Base-by-base conservation (phyloP, 179 eudicot genomes). In the Beta macrorhiza region DNA sequence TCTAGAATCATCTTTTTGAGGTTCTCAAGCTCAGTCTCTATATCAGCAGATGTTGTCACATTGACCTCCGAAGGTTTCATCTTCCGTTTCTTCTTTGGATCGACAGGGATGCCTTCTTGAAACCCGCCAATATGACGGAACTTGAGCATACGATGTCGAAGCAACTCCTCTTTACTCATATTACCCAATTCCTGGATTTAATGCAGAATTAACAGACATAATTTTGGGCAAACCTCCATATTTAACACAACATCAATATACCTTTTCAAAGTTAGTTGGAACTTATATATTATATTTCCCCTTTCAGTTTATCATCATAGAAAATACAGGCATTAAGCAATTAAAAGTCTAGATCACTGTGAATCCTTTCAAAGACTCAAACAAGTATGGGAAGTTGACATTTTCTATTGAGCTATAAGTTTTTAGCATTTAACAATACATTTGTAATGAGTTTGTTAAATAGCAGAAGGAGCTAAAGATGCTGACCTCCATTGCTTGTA, bases 401-500 rank as follows among this genome's bases (percentile, higher is more conserved):
- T n/a, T 58, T 58, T 17, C n/a, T 58, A 5, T 4, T 58, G 62
- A 58, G n/a, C 62, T 58, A 58, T 5, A 58, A 16, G 62, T 58
- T 5, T 0, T 15, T 58, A 64, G 8, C 13, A 64, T 20, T 12
- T 13, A 5, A 25, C 29, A 7, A 25, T 10, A 25, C 14, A 64
- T 37, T 37, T 37, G 2, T 37, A 2, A 37, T 0, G 3, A 37
- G 42, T 2, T 37, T 37, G 3, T 37, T 37, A 37, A 1, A 37
- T 37, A 20, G 16, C 25, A 64, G 14, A 64, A 64, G 42, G 4
- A 22, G 22, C 42, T 20, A 13, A 67, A 37, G 1, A 49, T 76
- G 87, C 97, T 91, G 78, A 93, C 99, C 82, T 92, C 97, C 98
- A 95, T 93, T 78, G 92, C 16, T 52, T 90, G 91, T 32, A 89